Evolutionary conservation across 257 asterid species (phyloP).

Genomic region (Salvia splendens): DNA sequence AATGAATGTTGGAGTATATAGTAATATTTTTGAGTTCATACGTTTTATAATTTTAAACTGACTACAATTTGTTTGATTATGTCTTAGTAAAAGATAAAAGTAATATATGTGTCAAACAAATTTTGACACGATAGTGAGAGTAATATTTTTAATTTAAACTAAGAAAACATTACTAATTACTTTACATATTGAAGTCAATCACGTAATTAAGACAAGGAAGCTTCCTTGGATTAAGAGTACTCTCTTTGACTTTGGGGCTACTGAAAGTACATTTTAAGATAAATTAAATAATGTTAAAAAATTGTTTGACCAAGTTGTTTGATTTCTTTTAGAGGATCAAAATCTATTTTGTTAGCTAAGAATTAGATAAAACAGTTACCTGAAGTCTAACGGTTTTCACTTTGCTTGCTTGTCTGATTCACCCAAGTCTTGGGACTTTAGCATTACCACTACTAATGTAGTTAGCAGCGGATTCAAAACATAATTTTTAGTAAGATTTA

Average conservation of each 20-base stretch:
- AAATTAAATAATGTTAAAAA: conserved; percentile 19
- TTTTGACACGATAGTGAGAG: not conserved
- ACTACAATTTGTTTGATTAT: not conserved
- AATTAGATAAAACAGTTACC: conserved; percentile 57
- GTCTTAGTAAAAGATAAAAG: not conserved
- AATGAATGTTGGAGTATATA: not conserved
- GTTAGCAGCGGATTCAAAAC: too few species aligned
- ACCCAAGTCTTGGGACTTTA: not conserved
- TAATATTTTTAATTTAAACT: not conserved
- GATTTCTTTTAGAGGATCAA: conserved; percentile 29
- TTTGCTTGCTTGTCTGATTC: conserved; percentile 29
- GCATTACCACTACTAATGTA: too few species aligned
- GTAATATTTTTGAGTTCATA: not conserved
- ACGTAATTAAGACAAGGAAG: conserved; percentile 36
- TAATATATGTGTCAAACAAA: not conserved
- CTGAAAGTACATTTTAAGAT: not conserved
- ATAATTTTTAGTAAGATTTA: too few species aligned
- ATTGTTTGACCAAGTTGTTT: conserved; percentile 45
- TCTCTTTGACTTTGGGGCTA: conserved; percentile 29
- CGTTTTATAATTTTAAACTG: not conserved
- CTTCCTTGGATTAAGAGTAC: conserved; percentile 2
- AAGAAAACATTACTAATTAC: not conserved
- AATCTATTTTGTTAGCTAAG: conserved; percentile 43
- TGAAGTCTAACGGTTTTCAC: conserved; percentile 48
- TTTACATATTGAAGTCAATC: conserved; percentile 4